A percentile compares a stretch with the other conserved stretches of the same genome.
phyloP scores from a whole-genome alignment of 2,329 filamentous ascomycete genomes.

The Colletotrichum sp. region DNA sequence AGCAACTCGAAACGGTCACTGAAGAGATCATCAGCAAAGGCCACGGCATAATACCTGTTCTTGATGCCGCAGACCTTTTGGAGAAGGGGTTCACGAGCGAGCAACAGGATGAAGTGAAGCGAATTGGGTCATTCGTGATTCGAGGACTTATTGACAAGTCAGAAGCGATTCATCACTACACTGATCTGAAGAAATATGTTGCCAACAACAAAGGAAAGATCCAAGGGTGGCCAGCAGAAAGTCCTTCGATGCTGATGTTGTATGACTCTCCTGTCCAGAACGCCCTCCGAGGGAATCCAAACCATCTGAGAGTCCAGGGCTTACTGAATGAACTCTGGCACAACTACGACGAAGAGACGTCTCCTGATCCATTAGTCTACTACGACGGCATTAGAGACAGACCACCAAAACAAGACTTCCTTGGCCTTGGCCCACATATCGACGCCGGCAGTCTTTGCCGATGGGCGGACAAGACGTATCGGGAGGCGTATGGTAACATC shows the following conservation, averaged over 20 bases:
- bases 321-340: constrained; percentile 44
- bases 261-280: constrained; percentile 44
- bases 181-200: constrained; percentile 36
- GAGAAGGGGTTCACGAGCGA: constrained; percentile 22
- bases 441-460: constrained; percentile 47
- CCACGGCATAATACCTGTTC: constrained; percentile 35
- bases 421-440: constrained; percentile 47
- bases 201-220: constrained; percentile 34
- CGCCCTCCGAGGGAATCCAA: constrained; percentile 39
- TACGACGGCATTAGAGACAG: constrained; percentile 43
- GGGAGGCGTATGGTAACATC: constrained; percentile 38
- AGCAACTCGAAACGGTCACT: constrained; percentile 37
- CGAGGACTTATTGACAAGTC: constrained; percentile 24
- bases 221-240: constrained; percentile 38
- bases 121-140: constrained; percentile 27
- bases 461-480: constrained; percentile 44
- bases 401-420: constrained; percentile 39
- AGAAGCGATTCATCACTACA: constrained; percentile 29
- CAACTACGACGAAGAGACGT: constrained; percentile 29
- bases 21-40: constrained; percentile 38
- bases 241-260: constrained; percentile 42
- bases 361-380: constrained; percentile 41
- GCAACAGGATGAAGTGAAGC: constrained; percentile 31
- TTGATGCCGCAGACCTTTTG: constrained; percentile 33
- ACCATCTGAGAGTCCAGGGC: constrained; percentile 39